A percentile compares a stretch with the other conserved stretches of the same genome.
phyloP scores from a whole-genome alignment of 306 rosid genomes.

The Purshia tridentata region DNA sequence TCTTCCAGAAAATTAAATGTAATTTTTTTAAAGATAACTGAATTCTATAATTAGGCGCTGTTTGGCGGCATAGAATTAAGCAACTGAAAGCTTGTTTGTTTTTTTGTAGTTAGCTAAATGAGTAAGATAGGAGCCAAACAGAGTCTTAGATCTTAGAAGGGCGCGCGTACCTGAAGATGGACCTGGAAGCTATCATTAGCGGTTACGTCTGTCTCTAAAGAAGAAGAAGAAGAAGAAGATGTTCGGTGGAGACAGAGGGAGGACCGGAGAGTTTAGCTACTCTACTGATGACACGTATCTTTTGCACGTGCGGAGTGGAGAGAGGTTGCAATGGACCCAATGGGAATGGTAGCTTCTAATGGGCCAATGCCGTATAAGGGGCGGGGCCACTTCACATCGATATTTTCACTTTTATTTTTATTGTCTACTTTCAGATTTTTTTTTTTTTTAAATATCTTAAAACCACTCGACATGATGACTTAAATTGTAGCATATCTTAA shows the following conservation, averaged over 20 bases:
- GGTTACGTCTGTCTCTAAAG: background rate
- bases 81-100: background rate
- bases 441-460: no score
- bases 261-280: background rate
- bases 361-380: no score
- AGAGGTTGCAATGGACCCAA: no score
- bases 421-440: no score
- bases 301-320: background rate
- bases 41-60: background rate
- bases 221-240: background rate
- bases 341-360: no score
- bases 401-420: no score
- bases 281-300: slow-evolving; percentile 8
- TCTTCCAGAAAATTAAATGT: no score
- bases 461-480: no score
- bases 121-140: slow-evolving; percentile 7
- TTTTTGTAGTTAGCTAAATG: background rate
- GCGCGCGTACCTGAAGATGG: slow-evolving; percentile 40
- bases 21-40: background rate
- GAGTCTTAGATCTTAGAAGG: background rate
- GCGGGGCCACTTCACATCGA: no score
- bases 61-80: background rate
- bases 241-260: background rate
- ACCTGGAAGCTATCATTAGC: slow-evolving; percentile 37
- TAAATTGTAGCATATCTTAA: no score